A percentile compares a stretch with the other conserved stretches of the same genome.
Evolutionary conservation across 257 asterid species (phyloP).

Genomic region (Orobanche coerulescens): DNA sequence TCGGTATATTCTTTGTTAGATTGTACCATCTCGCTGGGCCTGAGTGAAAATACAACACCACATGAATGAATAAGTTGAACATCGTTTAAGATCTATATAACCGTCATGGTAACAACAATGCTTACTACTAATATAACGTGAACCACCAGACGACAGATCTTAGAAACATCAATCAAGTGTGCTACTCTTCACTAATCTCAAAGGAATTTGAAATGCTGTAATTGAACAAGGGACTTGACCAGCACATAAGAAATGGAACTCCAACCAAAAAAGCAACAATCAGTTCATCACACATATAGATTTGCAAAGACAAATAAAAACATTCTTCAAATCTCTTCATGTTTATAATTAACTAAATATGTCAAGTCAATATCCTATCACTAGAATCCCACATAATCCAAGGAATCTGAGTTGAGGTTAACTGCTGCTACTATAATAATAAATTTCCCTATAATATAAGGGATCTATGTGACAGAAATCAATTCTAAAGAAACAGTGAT

Average conservation of each 20-base stretch:
- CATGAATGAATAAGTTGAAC: background rate
- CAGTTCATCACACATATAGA: background rate
- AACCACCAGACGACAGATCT: background rate
- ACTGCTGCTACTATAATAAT: background rate
- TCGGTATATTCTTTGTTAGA: slow-evolving; percentile 69
- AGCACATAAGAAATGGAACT: background rate
- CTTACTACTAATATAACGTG: background rate
- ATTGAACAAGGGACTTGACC: background rate
- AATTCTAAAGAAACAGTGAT: background rate
- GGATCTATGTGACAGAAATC: background rate
- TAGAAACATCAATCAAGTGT: background rate
- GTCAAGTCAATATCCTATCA: background rate
- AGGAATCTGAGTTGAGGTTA: background rate
- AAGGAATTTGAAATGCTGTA: background rate
- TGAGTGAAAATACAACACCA: slow-evolving; percentile 22
- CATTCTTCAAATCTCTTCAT: background rate
- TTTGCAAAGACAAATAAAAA: background rate
- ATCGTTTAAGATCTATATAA: background rate
- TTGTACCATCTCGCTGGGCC: slow-evolving; percentile 79
- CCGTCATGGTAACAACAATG: background rate
- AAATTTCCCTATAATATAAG: background rate
- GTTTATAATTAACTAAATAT: background rate
- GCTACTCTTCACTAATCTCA: background rate
- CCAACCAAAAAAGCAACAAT: background rate
- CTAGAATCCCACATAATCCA: background rate